These are phyloP conservation scores for Coleophoma crateriformis DNA, from an alignment of 2,329 filamentous ascomycete species.

Conservation along the genomic window DNA sequence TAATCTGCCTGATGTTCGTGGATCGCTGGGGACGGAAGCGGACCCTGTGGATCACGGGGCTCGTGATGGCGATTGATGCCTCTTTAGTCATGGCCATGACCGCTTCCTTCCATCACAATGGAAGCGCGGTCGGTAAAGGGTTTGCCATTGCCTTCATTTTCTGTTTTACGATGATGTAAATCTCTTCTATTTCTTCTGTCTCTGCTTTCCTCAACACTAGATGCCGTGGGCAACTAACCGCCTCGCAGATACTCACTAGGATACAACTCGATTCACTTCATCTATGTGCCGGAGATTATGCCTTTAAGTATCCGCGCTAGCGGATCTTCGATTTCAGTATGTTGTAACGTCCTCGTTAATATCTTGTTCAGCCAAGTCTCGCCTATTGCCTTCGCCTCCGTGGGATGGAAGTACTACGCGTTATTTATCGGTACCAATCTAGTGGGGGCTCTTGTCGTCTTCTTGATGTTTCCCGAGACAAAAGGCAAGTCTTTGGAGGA, in stretches of 20 bases:
- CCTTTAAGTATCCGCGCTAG: background rate
- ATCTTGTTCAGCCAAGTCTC: background rate
- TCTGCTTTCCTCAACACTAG: background rate
- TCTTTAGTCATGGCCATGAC: background rate
- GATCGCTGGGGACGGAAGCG: background rate
- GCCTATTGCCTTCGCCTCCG: background rate
- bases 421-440: background rate
- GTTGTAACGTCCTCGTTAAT: background rate
- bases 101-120: background rate
- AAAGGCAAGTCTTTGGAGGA: background rate
- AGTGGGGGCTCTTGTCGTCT: background rate
- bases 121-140: background rate
- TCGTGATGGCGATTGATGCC: background rate
- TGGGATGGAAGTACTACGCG: background rate
- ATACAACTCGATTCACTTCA: background rate
- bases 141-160: background rate
- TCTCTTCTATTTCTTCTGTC: background rate
- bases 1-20: background rate
- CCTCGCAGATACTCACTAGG: background rate
- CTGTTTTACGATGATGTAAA: background rate
- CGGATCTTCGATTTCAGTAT: background rate
- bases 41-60: background rate
- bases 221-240: background rate
- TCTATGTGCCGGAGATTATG: background rate
- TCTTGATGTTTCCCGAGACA: background rate